phyloP scores from a whole-genome alignment of 2,329 filamentous ascomycete species.

The Grosmannia clavigera region DNA sequence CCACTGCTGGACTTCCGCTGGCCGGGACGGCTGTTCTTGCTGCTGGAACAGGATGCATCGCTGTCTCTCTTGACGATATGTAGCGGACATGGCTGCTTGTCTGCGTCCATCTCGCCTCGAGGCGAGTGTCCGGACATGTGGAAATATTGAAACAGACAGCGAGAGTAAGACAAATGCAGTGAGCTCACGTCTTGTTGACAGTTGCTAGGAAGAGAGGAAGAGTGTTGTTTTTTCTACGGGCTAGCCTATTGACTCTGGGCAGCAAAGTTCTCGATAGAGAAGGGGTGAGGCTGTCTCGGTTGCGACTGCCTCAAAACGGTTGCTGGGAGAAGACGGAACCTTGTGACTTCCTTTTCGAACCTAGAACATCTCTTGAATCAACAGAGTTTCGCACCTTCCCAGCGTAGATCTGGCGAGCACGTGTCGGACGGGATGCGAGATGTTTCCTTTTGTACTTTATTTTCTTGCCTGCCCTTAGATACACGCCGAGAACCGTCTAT shows the following conservation, averaged over 20 bases:
- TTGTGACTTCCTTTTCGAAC: background rate
- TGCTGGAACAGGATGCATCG: background rate
- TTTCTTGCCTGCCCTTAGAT: background rate
- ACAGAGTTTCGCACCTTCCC: background rate
- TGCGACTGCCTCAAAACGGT: background rate
- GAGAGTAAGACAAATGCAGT: background rate
- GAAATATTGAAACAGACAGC: background rate
- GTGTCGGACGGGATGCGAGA: background rate
- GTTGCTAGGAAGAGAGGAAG: background rate
- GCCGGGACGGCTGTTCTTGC: background rate
- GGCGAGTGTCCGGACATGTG: background rate
- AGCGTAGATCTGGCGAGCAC: background rate
- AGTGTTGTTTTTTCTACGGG: background rate
- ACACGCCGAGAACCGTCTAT: background rate
- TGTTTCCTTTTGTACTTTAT: background rate
- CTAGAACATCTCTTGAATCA: background rate
- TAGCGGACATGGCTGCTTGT: slow-evolving; percentile 10
- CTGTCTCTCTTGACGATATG: slow-evolving; percentile 11
- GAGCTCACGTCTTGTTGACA: background rate
- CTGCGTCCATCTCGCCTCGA: background rate
- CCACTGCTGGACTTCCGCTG: slow-evolving; percentile 10
- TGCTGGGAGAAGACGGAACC: background rate
- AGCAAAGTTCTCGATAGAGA: background rate
- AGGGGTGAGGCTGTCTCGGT: background rate
- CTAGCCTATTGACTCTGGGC: background rate